Evolutionary conservation across 768 basidiomycete species (phyloP), one percentile per base, ranked within the genome.

Genomic region (Kwoniella dejecticola): DNA sequence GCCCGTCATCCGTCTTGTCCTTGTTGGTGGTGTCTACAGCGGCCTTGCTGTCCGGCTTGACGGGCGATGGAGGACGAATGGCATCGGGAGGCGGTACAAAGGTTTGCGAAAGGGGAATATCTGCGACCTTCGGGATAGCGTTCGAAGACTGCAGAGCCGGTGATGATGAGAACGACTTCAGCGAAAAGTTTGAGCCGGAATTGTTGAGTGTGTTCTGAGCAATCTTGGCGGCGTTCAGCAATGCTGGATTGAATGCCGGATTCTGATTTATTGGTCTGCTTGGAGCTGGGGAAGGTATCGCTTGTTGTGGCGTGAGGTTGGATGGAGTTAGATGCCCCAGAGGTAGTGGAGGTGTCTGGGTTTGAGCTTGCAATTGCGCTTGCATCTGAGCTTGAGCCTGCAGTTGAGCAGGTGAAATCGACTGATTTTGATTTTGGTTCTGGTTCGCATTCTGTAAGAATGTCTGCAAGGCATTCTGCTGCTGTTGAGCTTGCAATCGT

Each of bases 81-180:
- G 33, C 23, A 23, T 47, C 56, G n/a, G 62, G 52, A 2, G 52
- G 23, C 6, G 58, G 63, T 8, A 24, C 15, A 56, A 64, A 64
- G 21, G 63, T 58, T 41, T 64, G 52, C 19, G 57, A 54, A 17
- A 64, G 38, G 12, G 63, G 63, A 6, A 64, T 38, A 36, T 36
- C 15, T 23, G 26, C 10, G 21, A 55, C 49, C 6, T 19, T 42
- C 12, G 41, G 52, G 3, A 45, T 48, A 26, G 44, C 40, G 17
- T 49, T 55, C n/a, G 57, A 36, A 8, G 50, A 48, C 48, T 33
- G 63, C 19, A 36, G 58, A n/a, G 58, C 33, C 26, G 31, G 31
- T 0, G 24, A 31, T 13, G 41, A 27, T 36, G 33, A 36, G 33
- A 36, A 36, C 2, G 27, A 10, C 1, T 31, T 50, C 7, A 31